A percentile compares a stretch with the other conserved stretches of the same genome.
These are phyloP conservation scores for Colletotrichum magnum DNA, from an alignment of 2,329 filamentous ascomycete genomes.

Conservation along the genomic window DNA sequence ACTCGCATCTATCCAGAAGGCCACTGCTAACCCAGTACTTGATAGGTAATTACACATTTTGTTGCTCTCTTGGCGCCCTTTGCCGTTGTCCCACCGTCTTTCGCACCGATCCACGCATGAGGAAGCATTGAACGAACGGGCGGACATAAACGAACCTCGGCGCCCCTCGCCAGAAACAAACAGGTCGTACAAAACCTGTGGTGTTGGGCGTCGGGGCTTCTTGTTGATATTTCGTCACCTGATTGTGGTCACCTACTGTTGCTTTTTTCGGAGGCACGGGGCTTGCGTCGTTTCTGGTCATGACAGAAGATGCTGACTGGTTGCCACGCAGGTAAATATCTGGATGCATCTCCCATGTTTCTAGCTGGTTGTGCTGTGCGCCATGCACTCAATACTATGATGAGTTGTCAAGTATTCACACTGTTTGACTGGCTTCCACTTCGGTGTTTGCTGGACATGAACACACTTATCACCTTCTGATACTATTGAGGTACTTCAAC, in stretches of 20 bases:
- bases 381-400: constrained; percentile 53
- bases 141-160: constrained; percentile 75
- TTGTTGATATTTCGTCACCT: constrained; percentile 78
- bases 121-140: constrained; percentile 79
- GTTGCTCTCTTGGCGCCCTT: constrained; percentile 19
- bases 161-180: constrained; percentile 64
- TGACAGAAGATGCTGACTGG: constrained; percentile 18
- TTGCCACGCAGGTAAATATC: constrained; percentile 47
- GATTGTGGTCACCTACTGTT: constrained; percentile 57
- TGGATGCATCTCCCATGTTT: constrained; percentile 22
- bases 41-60: constrained; percentile 57
- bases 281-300: constrained; percentile 21
- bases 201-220: constrained; percentile 65
- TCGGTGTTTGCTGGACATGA: constrained; percentile 62
- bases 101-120: constrained; percentile 58
- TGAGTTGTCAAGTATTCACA: constrained; percentile 71
- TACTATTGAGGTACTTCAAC: constrained; percentile 59
- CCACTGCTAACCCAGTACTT: constrained; percentile 54
- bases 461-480: constrained; percentile 69
- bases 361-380: constrained; percentile 17
- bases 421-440: constrained; percentile 67
- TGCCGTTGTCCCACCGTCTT: constrained; percentile 40
- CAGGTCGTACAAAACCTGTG: constrained; percentile 75
- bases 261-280: background rate
- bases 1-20: constrained; percentile 38